Percentiles rank a stretch among this genome's conserved stretches.
These are phyloP conservation scores for button mushroom (Agaricus bisporus) DNA, from an alignment of 768 basidiomycete genomes.

Conservation along the genomic window DNA sequence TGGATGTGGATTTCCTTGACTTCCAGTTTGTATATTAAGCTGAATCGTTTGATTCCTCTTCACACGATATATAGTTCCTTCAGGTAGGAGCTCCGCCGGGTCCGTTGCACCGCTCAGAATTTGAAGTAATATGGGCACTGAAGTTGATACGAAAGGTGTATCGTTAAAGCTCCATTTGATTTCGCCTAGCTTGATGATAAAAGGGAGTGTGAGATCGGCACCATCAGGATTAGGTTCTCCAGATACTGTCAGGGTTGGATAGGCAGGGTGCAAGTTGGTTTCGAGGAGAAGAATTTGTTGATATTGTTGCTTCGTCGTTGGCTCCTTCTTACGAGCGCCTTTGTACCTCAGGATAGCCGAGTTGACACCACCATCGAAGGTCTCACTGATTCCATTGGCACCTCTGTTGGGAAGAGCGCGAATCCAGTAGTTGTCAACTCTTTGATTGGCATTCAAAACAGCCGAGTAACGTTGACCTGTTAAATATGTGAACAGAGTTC, in stretches of 20 bases:
- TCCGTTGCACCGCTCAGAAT: conserved; percentile 37
- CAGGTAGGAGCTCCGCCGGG: conserved; percentile 33
- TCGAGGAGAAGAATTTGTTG: conserved; percentile 26
- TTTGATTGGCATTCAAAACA: conserved; percentile 29
- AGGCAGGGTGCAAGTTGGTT: conserved; percentile 25
- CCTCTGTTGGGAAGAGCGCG: conserved; percentile 21
- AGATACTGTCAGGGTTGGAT: conserved; percentile 16
- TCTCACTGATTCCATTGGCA: conserved; percentile 2
- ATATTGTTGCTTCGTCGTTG: conserved; percentile 25
- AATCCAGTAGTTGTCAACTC: conserved; percentile 32
- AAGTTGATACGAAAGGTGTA: conserved; percentile 20
- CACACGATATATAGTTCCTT: conserved; percentile 35
- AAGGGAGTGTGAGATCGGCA: conserved; percentile 18
- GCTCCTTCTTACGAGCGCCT: conserved; percentile 27
- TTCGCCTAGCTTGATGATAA: conserved; percentile 15
- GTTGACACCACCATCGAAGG: conserved; percentile 33
- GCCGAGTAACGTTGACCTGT: conserved; percentile 38
- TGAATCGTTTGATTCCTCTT: conserved; percentile 44
- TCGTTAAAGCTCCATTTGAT: conserved; percentile 10
- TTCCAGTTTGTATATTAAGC: conserved; percentile 33
- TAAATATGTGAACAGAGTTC: not conserved
- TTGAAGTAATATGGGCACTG: conserved; percentile 42
- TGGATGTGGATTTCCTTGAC: conserved; percentile 25
- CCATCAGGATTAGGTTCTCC: conserved; percentile 16
- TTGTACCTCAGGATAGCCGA: conserved; percentile 38